phyloP scores from a whole-genome alignment of 768 basidiomycete genomes.

The Tylopilus sp. region DNA sequence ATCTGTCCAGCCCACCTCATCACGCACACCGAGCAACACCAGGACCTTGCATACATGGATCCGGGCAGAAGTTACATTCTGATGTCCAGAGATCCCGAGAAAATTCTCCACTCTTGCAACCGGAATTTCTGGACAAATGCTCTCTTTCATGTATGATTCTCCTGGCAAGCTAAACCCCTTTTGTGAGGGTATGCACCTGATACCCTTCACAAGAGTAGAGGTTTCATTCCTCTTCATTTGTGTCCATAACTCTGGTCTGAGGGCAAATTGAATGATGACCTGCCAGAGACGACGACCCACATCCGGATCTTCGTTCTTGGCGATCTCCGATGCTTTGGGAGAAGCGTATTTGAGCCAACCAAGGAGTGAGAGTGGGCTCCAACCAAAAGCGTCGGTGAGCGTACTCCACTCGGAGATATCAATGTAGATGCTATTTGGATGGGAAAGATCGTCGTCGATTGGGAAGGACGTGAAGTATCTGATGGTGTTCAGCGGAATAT shows the following conservation, averaged over 20 bases:
- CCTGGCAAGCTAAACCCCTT: constrained; percentile 64
- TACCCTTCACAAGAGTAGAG: constrained; percentile 42
- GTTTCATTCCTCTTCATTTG: constrained; percentile 51
- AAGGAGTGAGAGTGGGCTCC: constrained; percentile 66
- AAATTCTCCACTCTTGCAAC: constrained; percentile 5
- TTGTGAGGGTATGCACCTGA: constrained; percentile 70
- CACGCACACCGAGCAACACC: constrained; percentile 19
- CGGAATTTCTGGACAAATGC: constrained; percentile 51
- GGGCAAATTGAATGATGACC: constrained; percentile 72
- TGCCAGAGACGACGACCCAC: constrained; percentile 55
- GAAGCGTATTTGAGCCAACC: constrained; percentile 72
- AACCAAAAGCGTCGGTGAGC: constrained; percentile 53
- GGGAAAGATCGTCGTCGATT: constrained; percentile 71
- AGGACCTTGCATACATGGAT: constrained; percentile 6
- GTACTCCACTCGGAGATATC: constrained; percentile 58
- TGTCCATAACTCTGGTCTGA: constrained; percentile 56
- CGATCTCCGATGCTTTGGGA: constrained; percentile 27
- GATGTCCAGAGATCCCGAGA: background rate
- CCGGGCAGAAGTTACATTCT: too few species aligned
- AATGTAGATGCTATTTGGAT: constrained; percentile 66
- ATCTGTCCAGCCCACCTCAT: constrained; percentile 32
- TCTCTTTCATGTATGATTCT: constrained; percentile 77
- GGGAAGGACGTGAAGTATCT: constrained; percentile 51
- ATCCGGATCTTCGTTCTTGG: constrained; percentile 22
- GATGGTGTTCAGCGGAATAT: constrained; percentile 53